phyloP scores from a whole-genome alignment of 805 yeast genomes.

The Saccharomycopsis guyanensis region DNA sequence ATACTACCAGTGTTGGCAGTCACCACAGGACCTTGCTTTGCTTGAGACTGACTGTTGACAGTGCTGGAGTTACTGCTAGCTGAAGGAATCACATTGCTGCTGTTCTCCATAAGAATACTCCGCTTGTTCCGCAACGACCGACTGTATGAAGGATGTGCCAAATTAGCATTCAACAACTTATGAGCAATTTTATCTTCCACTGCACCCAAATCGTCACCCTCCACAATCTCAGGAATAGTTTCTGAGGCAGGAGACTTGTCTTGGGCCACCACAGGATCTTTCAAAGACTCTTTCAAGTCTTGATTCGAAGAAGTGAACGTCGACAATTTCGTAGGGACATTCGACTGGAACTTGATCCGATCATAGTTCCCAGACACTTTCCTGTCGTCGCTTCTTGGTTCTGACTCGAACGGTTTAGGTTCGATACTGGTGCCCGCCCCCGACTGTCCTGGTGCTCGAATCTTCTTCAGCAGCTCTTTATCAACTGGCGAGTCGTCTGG shows the following conservation, averaged over 20 bases:
- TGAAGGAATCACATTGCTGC: background rate
- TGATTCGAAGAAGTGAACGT: too few relatives aligned
- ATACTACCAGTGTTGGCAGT: background rate
- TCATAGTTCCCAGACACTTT: constrained; percentile 1
- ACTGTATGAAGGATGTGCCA: constrained; percentile 14
- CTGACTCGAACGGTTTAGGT: background rate
- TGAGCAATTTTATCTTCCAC: background rate
- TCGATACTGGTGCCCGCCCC: background rate
- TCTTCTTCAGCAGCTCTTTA: background rate
- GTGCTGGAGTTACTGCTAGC: background rate
- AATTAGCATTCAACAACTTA: background rate
- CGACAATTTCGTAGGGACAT: constrained; percentile 1
- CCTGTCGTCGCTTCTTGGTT: background rate
- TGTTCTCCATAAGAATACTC: constrained; percentile 16
- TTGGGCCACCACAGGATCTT: background rate
- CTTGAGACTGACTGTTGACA: background rate
- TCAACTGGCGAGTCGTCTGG: background rate
- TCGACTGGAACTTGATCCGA: constrained; percentile 1
- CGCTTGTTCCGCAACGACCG: constrained; percentile 19
- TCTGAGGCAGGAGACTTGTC: background rate
- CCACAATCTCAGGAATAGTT: background rate
- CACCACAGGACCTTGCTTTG: background rate
- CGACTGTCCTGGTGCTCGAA: too few relatives aligned
- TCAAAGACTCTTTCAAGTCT: background rate
- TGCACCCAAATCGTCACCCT: background rate